Evolutionary conservation across 1,139 yeast genomes (phyloP).

Genomic region (Nakaseomyces glabratus): DNA sequence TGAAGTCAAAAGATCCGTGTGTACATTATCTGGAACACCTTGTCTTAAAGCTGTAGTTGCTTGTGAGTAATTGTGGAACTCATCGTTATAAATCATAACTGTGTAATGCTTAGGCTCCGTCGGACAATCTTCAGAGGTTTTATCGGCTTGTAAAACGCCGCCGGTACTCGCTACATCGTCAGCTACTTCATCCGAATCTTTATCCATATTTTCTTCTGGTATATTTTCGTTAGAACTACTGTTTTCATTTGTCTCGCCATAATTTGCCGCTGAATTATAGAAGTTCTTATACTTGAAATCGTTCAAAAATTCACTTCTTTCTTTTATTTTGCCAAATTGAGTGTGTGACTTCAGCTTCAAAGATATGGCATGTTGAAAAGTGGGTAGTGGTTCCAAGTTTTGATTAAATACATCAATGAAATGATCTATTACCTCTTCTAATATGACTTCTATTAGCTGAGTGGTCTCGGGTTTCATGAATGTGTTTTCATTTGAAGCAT

Average conservation of each 20-base stretch:
- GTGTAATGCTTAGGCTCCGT: slow-evolving; percentile 32
- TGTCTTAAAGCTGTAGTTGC: slow-evolving; percentile 32
- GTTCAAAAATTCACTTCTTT: slow-evolving; percentile 18
- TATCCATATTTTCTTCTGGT: slow-evolving; percentile 10
- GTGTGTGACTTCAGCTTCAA: slow-evolving; percentile 22
- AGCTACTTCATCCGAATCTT: too few relatives aligned
- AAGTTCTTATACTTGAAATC: slow-evolving; percentile 22
- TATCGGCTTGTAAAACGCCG: too few relatives aligned
- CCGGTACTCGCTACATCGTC: too few relatives aligned
- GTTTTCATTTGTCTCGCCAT: slow-evolving; percentile 1
- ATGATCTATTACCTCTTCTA: slow-evolving; percentile 28
- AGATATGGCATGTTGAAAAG: slow-evolving; percentile 26
- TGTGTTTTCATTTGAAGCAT: slow-evolving; percentile 10
- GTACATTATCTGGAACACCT: slow-evolving; percentile 30
- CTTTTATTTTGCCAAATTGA: slow-evolving; percentile 19
- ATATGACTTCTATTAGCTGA: slow-evolving; percentile 19
- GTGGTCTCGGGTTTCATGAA: slow-evolving; percentile 13
- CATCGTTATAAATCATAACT: slow-evolving; percentile 65
- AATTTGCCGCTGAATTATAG: slow-evolving; percentile 9
- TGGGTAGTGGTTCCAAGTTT: slow-evolving; percentile 29
- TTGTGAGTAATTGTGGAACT: slow-evolving; percentile 48
- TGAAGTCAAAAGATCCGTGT: slow-evolving; percentile 28
- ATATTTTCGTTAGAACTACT: neutral
- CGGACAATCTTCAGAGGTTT: too few relatives aligned
- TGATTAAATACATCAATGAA: slow-evolving; percentile 31